Conservation (phyloP, 495 filamentous ascomycete species). For the Parathielavia appendiculata region DNA sequence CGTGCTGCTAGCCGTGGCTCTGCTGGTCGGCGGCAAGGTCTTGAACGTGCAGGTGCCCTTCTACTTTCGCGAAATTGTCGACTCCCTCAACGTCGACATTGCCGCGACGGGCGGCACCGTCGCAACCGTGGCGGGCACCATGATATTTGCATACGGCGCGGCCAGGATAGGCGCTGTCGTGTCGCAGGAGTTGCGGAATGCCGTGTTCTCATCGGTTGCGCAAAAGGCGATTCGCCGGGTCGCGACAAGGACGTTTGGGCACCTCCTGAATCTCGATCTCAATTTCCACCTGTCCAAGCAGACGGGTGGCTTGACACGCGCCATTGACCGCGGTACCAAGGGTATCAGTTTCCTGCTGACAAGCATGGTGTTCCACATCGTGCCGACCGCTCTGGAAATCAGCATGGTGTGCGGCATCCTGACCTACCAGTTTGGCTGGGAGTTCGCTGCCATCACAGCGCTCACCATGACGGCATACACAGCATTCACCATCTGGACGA, state of each 20-base stretch:
- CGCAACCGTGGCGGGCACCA: conserved; percentile 78
- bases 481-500: conserved; percentile 90
- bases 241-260: conserved; percentile 86
- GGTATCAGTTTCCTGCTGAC: conserved; percentile 95
- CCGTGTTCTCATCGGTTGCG: conserved; percentile 92
- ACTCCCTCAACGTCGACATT: conserved; percentile 95
- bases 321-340: conserved; percentile 95
- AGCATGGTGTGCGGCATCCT: conserved; percentile 87
- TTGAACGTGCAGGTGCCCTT: conserved; percentile 97
- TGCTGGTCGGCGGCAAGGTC: conserved; percentile 88
- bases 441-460: conserved; percentile 89
- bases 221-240: conserved; percentile 93
- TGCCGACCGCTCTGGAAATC: conserved; percentile 91
- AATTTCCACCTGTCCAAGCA: conserved; percentile 92
- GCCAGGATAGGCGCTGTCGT: conserved; percentile 81
- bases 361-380: conserved; percentile 97
- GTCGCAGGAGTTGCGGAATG: conserved; percentile 89
- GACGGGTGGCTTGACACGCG: conserved; percentile 88
- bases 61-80: conserved; percentile 96
- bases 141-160: conserved; percentile 87
- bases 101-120: conserved; percentile 75
- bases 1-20: conserved; percentile 70
- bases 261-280: conserved; percentile 81
- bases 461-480: conserved; percentile 90
- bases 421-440: conserved; percentile 88